Conservation (phyloP, 306 rosid species). For the Mimosa pudica region DNA sequence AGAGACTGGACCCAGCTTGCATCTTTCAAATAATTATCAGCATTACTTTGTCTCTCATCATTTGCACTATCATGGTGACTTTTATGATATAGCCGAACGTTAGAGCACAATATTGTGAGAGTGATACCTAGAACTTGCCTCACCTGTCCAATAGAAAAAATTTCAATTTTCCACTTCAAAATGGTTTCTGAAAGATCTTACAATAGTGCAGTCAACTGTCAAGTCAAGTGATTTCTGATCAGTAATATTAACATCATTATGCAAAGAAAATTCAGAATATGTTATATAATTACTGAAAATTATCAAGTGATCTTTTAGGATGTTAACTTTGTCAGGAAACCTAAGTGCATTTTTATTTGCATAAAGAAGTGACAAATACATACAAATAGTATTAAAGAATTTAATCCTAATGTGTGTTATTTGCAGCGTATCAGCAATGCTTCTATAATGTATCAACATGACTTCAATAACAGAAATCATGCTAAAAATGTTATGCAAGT, state of each 20-base stretch:
- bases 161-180: slow-evolving; percentile 18
- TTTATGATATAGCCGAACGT: slow-evolving; percentile 77
- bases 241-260: slow-evolving; percentile 3
- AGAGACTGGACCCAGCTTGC: slow-evolving; percentile 74
- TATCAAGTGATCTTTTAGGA: not conserved
- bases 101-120: slow-evolving; percentile 87
- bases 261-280: slow-evolving; percentile 15
- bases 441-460: not conserved
- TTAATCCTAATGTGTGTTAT: not conserved
- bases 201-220: not conserved
- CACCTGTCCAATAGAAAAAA: slow-evolving; percentile 60
- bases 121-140: slow-evolving; percentile 92
- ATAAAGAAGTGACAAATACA: not conserved
- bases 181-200: not conserved
- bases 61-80: slow-evolving; percentile 45
- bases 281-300: not conserved
- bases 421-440: not conserved
- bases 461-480: slow-evolving; percentile 8
- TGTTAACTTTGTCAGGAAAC: not conserved
- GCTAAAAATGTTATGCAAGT: slow-evolving; percentile 15
- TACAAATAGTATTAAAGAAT: not conserved
- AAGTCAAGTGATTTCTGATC: not conserved
- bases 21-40: slow-evolving; percentile 55
- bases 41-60: slow-evolving; percentile 41
- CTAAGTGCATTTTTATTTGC: not conserved